Evolutionary conservation across 2,329 filamentous ascomycete genomes (phyloP), one percentile per base, ranked within the genome.

Genomic region (Fusarium mundagurra): DNA sequence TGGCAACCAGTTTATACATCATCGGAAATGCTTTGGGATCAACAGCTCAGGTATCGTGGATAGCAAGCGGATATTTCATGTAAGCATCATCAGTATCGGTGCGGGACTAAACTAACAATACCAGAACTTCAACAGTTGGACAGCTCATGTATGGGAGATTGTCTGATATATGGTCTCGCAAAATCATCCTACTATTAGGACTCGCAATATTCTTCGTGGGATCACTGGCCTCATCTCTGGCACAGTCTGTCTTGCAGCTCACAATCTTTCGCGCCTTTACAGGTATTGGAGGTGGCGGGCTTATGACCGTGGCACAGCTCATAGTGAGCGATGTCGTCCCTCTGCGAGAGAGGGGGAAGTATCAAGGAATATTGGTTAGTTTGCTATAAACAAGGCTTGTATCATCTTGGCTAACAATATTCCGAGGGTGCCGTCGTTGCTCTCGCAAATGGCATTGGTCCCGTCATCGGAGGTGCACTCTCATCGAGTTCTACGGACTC

Each of bases 271-370:
- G 84, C 7, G 81, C 81, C 36, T 81, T 85, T 34, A 84, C 83
- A 13, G 83, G 84, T 54, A 88, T 94, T 63, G 93, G 92, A 27
- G 92, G 92, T 17, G 92, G 91, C 4, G 92, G 92, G 5, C 90
- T 94, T 86, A 91, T 90, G 54, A 91, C 91, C 0, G 89, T 94
- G 50, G 90, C 91, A 14, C 89, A 88, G 61, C 92, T 95, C 43
- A 84, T 95, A 67, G 83, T 95, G 75, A 92, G 89, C 70, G 93
- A 95, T 80, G 86, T 94, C 18, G 88, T 95, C 3, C 88, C 92
- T 0, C 83, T 94, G 29, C 85, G 92, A 9, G 89, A 94, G 67
- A 85, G 93, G 64, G 93, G 93, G 1, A 88, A 92, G 24, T 95
- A 92, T 88, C 93, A 95, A 80, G 93, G 92, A 1, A 82, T 84